Conservation (phyloP, 2,329 filamentous ascomycete species). For the Colletotrichum tofieldiae region DNA sequence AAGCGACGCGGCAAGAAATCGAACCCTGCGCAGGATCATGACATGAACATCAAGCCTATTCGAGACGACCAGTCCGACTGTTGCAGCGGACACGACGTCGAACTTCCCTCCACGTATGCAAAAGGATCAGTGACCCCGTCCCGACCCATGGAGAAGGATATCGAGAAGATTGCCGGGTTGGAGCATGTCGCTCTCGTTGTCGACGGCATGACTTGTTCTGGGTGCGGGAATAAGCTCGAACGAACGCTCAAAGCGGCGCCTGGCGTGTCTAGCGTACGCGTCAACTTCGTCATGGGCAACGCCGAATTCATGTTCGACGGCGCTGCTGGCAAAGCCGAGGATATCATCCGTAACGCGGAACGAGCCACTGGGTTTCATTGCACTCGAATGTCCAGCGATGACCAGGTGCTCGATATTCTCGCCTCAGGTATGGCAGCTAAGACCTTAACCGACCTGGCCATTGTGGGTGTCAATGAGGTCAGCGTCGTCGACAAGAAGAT, state of each 20-base stretch:
- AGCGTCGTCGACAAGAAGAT: slow-evolving; percentile 49
- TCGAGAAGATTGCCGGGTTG: slow-evolving; percentile 47
- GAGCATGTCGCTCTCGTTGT: slow-evolving; percentile 51
- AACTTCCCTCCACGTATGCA: neutral
- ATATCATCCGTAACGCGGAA: slow-evolving; percentile 49
- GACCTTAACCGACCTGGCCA: slow-evolving; percentile 42
- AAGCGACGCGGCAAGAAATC: slow-evolving; percentile 45
- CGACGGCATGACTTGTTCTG: slow-evolving; percentile 56
- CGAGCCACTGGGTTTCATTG: slow-evolving; percentile 52
- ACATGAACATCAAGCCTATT: slow-evolving; percentile 28
- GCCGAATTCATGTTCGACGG: slow-evolving; percentile 53
- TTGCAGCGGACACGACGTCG: slow-evolving; percentile 28
- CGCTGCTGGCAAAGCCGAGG: slow-evolving; percentile 46
- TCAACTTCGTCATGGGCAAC: slow-evolving; percentile 58
- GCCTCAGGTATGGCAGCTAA: slow-evolving; percentile 44
- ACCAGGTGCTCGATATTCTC: slow-evolving; percentile 51
- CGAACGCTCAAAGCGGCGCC: slow-evolving; percentile 47
- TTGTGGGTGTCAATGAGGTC: slow-evolving; percentile 49
- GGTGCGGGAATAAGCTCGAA: slow-evolving; percentile 54
- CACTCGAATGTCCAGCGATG: slow-evolving; percentile 46
- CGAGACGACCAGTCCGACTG: slow-evolving; percentile 29
- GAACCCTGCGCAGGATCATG: slow-evolving; percentile 18
- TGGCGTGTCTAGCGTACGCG: slow-evolving; percentile 51
- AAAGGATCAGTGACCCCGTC: neutral
- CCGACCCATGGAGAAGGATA: slow-evolving; percentile 38